A percentile compares a stretch with the other conserved stretches of the same genome.
These are phyloP conservation scores for Xylaria sp. DNA, from an alignment of 2,329 filamentous ascomycete genomes.

Conservation along the genomic window DNA sequence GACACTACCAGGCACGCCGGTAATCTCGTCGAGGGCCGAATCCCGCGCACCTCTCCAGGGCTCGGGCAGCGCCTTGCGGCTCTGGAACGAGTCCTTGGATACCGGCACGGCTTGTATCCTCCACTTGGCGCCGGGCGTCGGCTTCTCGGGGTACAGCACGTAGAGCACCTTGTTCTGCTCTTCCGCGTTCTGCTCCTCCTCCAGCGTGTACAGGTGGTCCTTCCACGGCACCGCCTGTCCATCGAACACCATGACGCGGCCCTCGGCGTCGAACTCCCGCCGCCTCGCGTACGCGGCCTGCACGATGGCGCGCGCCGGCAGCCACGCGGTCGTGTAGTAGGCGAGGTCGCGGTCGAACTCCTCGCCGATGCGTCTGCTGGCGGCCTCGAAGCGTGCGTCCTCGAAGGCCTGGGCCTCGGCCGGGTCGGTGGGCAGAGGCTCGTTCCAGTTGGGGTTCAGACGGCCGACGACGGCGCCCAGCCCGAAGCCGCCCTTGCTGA, in stretches of 20 bases:
- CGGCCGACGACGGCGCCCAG: slow-evolving; percentile 85
- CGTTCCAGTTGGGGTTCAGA: slow-evolving; percentile 84
- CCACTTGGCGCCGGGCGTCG: slow-evolving; percentile 82
- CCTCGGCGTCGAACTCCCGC: slow-evolving; percentile 73
- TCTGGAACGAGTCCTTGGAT: slow-evolving; percentile 86
- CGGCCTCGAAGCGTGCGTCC: slow-evolving; percentile 80
- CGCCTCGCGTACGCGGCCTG: slow-evolving; percentile 78
- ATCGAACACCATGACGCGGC: slow-evolving; percentile 83
- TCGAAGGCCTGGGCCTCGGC: slow-evolving; percentile 75
- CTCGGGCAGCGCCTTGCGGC: slow-evolving; percentile 89
- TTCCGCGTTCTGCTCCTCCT: slow-evolving; percentile 65
- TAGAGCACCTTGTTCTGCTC: slow-evolving; percentile 75
- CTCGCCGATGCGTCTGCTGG: slow-evolving; percentile 86
- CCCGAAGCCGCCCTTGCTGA: slow-evolving; percentile 83
- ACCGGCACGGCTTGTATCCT: slow-evolving; percentile 92
- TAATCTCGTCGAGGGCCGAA: slow-evolving; percentile 79
- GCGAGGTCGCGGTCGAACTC: slow-evolving; percentile 85
- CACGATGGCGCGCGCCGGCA: slow-evolving; percentile 86
- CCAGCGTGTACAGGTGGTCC: slow-evolving; percentile 91
- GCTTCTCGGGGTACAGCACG: slow-evolving; percentile 89
- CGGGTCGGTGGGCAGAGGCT: slow-evolving; percentile 63
- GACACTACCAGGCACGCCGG: slow-evolving; percentile 76
- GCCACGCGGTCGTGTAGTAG: slow-evolving; percentile 80
- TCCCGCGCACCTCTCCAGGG: slow-evolving; percentile 92
- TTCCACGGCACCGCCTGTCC: slow-evolving; percentile 89